These are phyloP conservation scores for Marasmius fiardii DNA, from an alignment of 1,284 basidiomycete genomes.

Conservation along the genomic window DNA sequence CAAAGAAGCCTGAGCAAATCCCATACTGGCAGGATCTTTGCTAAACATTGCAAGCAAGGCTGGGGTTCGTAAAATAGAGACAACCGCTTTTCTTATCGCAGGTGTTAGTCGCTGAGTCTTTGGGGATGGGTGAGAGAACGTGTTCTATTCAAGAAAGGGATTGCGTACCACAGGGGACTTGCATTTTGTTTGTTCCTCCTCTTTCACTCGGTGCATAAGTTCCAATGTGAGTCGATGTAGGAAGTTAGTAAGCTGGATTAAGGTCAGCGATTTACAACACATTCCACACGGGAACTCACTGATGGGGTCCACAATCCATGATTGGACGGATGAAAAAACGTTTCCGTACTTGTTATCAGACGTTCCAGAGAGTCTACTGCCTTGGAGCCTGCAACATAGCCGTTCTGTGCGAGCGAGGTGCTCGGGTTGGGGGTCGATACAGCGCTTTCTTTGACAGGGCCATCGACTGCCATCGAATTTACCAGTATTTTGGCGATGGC, in stretches of 20 bases:
- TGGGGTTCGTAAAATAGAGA: conserved; percentile 81
- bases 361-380: conserved; percentile 89
- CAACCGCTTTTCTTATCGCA: conserved; percentile 81
- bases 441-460: conserved; percentile 48
- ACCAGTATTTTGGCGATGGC: conserved; percentile 86
- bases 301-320: conserved; percentile 66
- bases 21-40: conserved; percentile 72
- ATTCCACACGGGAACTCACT: conserved; percentile 31
- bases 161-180: conserved; percentile 72
- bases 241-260: conserved; percentile 64
- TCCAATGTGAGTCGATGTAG: conserved; percentile 77
- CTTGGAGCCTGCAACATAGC: conserved; percentile 82
- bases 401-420: conserved; percentile 32
- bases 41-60: conserved; percentile 95
- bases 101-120: conserved; percentile 78
- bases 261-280: neutral
- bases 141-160: neutral
- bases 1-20: conserved; percentile 68
- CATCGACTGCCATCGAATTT: conserved; percentile 89
- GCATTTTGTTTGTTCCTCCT: conserved; percentile 81
- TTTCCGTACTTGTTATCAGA: conserved; percentile 90
- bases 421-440: conserved; percentile 28
- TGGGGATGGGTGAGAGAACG: conserved; percentile 3
- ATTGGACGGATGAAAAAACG: conserved; percentile 89
- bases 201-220: conserved; percentile 80